These are phyloP conservation scores for Hypoxylon sp. DNA, from an alignment of 2,329 filamentous ascomycete genomes.

Conservation along the genomic window DNA sequence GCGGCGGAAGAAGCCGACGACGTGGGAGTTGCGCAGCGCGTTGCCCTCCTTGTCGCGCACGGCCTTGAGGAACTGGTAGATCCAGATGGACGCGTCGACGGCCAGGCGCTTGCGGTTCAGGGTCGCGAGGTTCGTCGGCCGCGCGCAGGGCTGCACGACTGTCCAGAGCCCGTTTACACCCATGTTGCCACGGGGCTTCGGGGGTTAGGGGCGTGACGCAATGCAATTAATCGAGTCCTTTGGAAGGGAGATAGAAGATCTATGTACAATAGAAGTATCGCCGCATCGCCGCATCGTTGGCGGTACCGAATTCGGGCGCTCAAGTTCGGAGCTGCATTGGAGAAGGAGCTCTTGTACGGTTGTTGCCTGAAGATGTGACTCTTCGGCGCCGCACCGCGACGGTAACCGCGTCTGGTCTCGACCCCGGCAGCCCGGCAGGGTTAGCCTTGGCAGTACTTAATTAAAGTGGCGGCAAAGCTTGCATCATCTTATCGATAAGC, in stretches of 20 bases:
- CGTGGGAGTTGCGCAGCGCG: constrained; percentile 92
- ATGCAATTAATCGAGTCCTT: not conserved
- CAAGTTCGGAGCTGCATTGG: not conserved
- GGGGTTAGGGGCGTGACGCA: constrained; percentile 1
- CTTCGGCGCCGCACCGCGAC: constrained; percentile 38
- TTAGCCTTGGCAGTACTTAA: not conserved
- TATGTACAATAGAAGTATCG: constrained; percentile 12
- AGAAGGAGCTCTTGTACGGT: not conserved
- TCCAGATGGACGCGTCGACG: constrained; percentile 99
- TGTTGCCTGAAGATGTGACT: constrained; percentile 38
- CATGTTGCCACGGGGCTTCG: constrained; percentile 67
- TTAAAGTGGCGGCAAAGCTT: constrained; percentile 9
- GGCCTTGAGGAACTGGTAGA: constrained; percentile 99
- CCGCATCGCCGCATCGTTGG: constrained; percentile 28
- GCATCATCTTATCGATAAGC: constrained; percentile 37
- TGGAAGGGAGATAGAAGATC: constrained; percentile 5
- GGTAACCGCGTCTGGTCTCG: constrained; percentile 24
- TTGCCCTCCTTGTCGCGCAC: constrained; percentile 99
- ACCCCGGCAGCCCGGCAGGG: constrained; percentile 17
- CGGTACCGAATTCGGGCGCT: not conserved
- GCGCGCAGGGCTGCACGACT: constrained; percentile 92
- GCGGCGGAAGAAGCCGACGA: constrained; percentile 97
- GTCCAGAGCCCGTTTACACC: constrained; percentile 99
- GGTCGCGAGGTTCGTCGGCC: constrained; percentile 95
- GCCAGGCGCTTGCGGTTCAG: constrained; percentile 96